phyloP scores from a whole-genome alignment of 179 eudicot species.

The Silene noctiflora region DNA sequence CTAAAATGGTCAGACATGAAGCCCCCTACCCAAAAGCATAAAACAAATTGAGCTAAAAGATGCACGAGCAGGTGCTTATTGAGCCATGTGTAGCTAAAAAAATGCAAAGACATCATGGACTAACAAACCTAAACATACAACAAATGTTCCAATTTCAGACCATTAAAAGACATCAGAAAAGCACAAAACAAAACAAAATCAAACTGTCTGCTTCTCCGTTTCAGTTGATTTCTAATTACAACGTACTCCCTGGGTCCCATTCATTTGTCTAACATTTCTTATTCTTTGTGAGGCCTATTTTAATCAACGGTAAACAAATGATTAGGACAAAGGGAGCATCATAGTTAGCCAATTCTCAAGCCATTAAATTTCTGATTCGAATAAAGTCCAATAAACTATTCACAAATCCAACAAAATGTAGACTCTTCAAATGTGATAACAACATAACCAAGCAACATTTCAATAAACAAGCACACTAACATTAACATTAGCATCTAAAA shows the following conservation, averaged over 20 bases:
- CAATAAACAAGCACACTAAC: neutral
- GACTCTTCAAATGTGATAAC: neutral
- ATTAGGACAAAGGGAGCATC: no score
- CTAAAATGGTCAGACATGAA: neutral
- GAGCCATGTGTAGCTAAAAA: neutral
- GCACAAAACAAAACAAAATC: no score
- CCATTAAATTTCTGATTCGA: neutral
- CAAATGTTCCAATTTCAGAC: neutral
- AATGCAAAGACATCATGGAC: neutral
- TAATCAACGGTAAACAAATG: no score
- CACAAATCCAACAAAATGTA: neutral
- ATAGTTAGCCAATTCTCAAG: neutral
- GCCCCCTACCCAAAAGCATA: neutral
- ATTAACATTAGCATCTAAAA: neutral
- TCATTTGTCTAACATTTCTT: neutral
- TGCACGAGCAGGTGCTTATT: constrained; percentile 6
- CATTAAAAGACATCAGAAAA: neutral
- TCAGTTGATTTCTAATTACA: neutral
- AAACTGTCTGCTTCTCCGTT: neutral
- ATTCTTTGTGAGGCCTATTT: no score
- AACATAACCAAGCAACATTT: neutral
- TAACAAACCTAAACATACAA: neutral
- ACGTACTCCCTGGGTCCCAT: no score
- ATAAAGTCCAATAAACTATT: neutral
- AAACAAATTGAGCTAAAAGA: neutral